Percentiles rank a stretch among this genome's conserved stretches.
phyloP scores from a whole-genome alignment of 768 basidiomycete species.

The Sarcomyxa edulis region DNA sequence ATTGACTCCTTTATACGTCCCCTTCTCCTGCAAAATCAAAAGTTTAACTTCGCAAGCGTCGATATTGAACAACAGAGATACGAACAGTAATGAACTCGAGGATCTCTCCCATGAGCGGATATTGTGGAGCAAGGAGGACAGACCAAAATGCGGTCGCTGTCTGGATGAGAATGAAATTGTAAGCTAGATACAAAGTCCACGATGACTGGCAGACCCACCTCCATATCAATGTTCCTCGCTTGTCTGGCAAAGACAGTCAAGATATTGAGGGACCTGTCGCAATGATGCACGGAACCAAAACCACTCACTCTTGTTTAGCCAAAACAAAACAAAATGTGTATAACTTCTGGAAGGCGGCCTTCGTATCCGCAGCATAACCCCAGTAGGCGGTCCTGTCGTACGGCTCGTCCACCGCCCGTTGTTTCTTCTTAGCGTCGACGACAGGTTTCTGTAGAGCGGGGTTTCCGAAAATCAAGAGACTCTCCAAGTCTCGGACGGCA shows the following conservation, averaged over 20 bases:
- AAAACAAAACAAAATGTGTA: slow-evolving; percentile 70
- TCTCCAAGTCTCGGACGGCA: slow-evolving; percentile 57
- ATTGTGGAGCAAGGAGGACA: slow-evolving; percentile 65
- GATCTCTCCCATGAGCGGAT: slow-evolving; percentile 60
- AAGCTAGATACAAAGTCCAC: neutral
- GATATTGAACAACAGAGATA: slow-evolving; percentile 7
- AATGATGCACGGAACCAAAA: no score
- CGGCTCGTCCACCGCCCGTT: slow-evolving; percentile 26
- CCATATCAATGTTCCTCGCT: slow-evolving; percentile 77
- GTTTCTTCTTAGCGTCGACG: slow-evolving; percentile 24
- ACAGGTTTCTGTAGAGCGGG: slow-evolving; percentile 31
- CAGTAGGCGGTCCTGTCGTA: slow-evolving; percentile 54
- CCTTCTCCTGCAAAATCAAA: slow-evolving; percentile 36
- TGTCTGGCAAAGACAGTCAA: slow-evolving; percentile 32
- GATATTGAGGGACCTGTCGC: neutral
- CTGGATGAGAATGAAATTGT: slow-evolving; percentile 24
- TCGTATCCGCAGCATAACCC: slow-evolving; percentile 41
- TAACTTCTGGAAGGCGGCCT: slow-evolving; percentile 54
- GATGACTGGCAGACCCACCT: slow-evolving; percentile 37
- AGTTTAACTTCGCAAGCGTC: slow-evolving; percentile 9
- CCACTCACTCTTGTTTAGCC: slow-evolving; percentile 67
- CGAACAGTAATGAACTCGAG: slow-evolving; percentile 61
- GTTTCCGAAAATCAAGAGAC: slow-evolving; percentile 50
- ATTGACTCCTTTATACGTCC: slow-evolving; percentile 70
- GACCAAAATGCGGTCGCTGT: slow-evolving; percentile 72